Evolutionary conservation across 306 rosid genomes (phyloP), one percentile per base, ranked within the genome.

Genomic region (Prunus mira): DNA sequence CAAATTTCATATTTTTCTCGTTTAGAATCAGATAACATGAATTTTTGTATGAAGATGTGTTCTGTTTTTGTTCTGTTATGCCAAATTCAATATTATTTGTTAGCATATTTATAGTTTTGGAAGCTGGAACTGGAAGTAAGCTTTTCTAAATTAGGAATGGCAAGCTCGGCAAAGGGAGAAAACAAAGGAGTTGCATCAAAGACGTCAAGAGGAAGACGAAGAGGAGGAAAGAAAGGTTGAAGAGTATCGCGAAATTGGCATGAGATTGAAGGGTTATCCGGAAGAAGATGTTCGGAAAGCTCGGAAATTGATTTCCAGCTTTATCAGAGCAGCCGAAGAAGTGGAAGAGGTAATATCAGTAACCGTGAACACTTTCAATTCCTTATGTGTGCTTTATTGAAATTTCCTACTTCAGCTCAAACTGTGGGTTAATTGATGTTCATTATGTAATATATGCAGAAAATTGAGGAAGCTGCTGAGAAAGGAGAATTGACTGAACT

Each of bases 391-490:
- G 47, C 46, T 65, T 32, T 34, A 9, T 34, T 65, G 69, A 24
- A n/a, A 20, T 38, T 14, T 65, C 38, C 25, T 34, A 38, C 69
- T 34, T 32, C 13, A 17, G 32, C 18, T 55, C 32, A 12, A 52
- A 6, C 10, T 61, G 38, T 63, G 34, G 61, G 55, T 65, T 69
- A 28, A 55, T 9, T 13, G 46, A 67, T 67, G 57, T 43, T 43
- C 70, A 66, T 47, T 64, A 62, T 72, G 9, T 75, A 49, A 69
- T 60, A n/a, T 63, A 43, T 81, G 84, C 84, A 94, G 98, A 89
- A 88, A 88, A 92, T 95, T 77, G 98, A 89, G 83, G 95, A 89
- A 81, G 97, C 97, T 80, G 97, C 96, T 11, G 97, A 92, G 90
- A 92, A 76, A 82, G 98, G 97, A 72, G 97, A 92, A 77, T 91